Conservation (phyloP, 495 filamentous ascomycete genomes). For the Neurospora sp. region DNA sequence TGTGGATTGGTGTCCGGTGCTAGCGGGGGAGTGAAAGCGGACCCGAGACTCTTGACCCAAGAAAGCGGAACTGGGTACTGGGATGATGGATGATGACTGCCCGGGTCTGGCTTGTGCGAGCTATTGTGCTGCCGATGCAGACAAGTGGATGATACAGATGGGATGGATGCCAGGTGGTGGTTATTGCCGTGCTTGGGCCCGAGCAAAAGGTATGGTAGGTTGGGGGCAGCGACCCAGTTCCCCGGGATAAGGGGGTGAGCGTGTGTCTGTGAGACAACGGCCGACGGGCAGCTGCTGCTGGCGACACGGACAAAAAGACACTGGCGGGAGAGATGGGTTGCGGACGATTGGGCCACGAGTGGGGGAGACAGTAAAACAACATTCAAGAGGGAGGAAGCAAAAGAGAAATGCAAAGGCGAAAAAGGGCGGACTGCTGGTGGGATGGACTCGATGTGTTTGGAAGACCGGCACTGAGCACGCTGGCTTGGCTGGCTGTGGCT, state of each 20-base stretch:
- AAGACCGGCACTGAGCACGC: background rate
- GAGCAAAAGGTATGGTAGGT: background rate
- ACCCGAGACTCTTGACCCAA: background rate
- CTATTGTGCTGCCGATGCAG: background rate
- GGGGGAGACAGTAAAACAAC: background rate
- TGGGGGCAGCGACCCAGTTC: background rate
- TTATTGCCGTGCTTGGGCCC: background rate
- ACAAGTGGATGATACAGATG: background rate
- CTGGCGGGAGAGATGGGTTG: background rate
- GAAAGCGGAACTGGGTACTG: background rate
- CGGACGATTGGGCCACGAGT: background rate
- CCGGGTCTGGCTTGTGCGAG: background rate
- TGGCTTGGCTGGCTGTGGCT: background rate
- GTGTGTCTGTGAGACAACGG: background rate
- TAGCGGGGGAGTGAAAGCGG: background rate
- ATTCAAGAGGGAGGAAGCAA: background rate
- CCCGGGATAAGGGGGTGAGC: background rate
- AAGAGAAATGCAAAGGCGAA: background rate
- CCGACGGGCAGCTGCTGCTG: background rate
- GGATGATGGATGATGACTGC: background rate
- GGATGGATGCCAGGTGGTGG: background rate
- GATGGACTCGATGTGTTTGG: background rate
- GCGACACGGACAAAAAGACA: background rate
- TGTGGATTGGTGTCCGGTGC: background rate
- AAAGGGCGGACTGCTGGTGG: background rate